Evolutionary conservation across 2,329 filamentous ascomycete species (phyloP), one percentile per base, ranked within the genome.

Genomic region (Alternaria triticina): DNA sequence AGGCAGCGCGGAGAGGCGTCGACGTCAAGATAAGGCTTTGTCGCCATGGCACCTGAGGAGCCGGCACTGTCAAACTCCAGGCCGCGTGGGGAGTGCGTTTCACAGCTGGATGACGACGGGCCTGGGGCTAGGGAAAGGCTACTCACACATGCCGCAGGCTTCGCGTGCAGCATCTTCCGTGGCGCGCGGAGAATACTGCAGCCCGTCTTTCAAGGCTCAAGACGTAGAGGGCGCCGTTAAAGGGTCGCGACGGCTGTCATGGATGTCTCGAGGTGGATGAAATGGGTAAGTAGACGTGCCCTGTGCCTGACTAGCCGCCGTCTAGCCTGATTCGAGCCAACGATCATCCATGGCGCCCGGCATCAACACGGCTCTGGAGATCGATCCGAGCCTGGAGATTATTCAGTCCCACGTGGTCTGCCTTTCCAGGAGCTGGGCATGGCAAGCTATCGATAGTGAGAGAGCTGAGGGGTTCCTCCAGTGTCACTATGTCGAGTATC

Each of bases 111-210:
- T 28, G 62, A 64, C 60, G 45, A 63, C 57, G 49, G 17, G 28
- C 44, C 23, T 15, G 28, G 56, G 45, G 59, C 59, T 52, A 56
- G 54, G 33, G 46, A 58, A 62, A 49, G 17, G 60, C 43, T 28
- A 76, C 77, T 78, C 69, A 80, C 79, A 79, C 78, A 80, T 80
- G 72, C 75, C 76, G 76, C 74, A 71, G 70, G 60, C 61, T 67
- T 74, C 69, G 62, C 67, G 65, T 62, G 65, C 71, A 70, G 74
- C 73, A 74, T 79, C 75, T 79, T 80, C 70, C 69, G 74, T 55
- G 65, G 56, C 45, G 56, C 62, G 62, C 66, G 55, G 66, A 66
- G 61, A 64, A 52, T 51, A 65, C 64, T 66, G 67, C 65, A 64
- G 70, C 54, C 62, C 47, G 52, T 61, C 46, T 57, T 50, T 44